phyloP scores from a whole-genome alignment of 805 yeast species.

The Pichia gijzeniarum region DNA sequence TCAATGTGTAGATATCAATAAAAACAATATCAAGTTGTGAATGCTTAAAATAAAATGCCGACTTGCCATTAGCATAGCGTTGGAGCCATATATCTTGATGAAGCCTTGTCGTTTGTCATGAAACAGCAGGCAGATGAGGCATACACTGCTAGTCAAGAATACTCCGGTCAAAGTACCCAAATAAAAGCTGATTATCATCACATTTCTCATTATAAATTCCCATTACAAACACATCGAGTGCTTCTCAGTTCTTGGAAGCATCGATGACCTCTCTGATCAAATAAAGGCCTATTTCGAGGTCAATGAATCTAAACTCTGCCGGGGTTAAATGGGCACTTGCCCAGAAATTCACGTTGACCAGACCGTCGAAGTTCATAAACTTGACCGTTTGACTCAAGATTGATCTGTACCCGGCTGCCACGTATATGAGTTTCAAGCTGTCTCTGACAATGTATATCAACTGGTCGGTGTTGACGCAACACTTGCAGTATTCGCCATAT shows the following conservation, averaged over 20 bases:
- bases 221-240: too few relatives aligned
- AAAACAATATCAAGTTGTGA: too few relatives aligned
- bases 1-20: too few relatives aligned
- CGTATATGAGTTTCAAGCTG: not conserved
- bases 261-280: not conserved
- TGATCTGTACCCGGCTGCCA: constrained; percentile 1
- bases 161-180: too few relatives aligned
- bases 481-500: constrained; percentile 3
- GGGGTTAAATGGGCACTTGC: not conserved
- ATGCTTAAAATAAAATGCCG: too few relatives aligned
- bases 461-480: constrained; percentile 1
- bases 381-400: constrained; percentile 1
- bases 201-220: too few relatives aligned
- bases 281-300: constrained; percentile 1
- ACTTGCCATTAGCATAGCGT: too few relatives aligned
- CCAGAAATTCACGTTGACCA: not conserved
- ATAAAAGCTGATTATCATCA: too few relatives aligned
- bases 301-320: not conserved
- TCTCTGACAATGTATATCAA: constrained; percentile 2
- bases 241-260: not conserved
- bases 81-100: too few relatives aligned
- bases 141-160: too few relatives aligned
- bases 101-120: too few relatives aligned
- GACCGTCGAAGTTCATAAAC: constrained; percentile 1
- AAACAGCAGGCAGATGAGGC: too few relatives aligned